These are phyloP conservation scores for Nicotiana obtusifolia DNA, from an alignment of 257 asterid species.

Conservation along the genomic window DNA sequence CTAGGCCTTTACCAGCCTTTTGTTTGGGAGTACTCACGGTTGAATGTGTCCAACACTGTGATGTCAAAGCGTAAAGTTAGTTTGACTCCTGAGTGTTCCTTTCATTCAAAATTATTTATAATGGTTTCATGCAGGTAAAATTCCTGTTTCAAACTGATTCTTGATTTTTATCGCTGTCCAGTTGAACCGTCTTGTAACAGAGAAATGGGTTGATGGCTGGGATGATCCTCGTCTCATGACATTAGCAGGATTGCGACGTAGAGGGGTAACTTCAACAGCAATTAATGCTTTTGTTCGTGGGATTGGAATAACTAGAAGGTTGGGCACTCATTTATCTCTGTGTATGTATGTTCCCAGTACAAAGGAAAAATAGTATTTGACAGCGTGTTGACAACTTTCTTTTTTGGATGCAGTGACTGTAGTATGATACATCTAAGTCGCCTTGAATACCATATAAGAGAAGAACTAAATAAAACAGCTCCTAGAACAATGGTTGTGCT, in stretches of 20 bases:
- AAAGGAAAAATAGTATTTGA: conserved; percentile 9
- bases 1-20: conserved; percentile 77
- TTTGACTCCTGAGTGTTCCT: not conserved
- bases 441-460: conserved; percentile 83
- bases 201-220: conserved; percentile 93
- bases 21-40: conserved; percentile 90
- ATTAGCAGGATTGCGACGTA: conserved; percentile 82
- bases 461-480: conserved; percentile 80
- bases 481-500: conserved; percentile 83
- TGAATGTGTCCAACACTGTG: conserved; percentile 79
- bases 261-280: conserved; percentile 88
- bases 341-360: not conserved
- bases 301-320: conserved; percentile 97
- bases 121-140: not conserved
- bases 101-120: not conserved
- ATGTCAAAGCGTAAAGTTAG: conserved; percentile 94
- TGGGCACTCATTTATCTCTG: not conserved
- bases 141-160: conserved; percentile 13
- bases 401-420: conserved; percentile 51
- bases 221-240: conserved; percentile 98
- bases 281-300: conserved; percentile 87
- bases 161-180: conserved; percentile 28
- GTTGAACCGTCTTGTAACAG: conserved; percentile 88
- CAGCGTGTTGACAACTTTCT: conserved; percentile 7
- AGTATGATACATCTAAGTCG: conserved; percentile 79